Conservation (phyloP, 2,329 filamentous ascomycete genomes). For the Lecanicillium sp. region DNA sequence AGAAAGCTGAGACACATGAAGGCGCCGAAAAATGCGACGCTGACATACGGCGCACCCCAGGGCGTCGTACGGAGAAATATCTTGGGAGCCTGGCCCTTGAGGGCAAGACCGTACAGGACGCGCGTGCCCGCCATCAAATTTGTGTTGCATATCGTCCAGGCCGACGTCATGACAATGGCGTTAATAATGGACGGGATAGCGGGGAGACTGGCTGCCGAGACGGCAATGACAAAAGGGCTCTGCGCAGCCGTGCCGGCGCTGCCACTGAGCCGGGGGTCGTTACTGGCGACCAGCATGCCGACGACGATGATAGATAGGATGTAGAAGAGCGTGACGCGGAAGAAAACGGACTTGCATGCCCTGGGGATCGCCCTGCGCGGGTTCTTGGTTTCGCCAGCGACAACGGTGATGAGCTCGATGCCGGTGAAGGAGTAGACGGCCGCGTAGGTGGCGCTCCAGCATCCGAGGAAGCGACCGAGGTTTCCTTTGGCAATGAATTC, state of each 20-base stretch:
- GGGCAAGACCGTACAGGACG: too few relatives aligned
- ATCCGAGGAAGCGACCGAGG: conserved; percentile 33
- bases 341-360: conserved; percentile 16
- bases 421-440: conserved; percentile 33
- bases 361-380: conserved; percentile 27
- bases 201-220: conserved; percentile 58
- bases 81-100: conserved; percentile 51
- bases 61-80: conserved; percentile 54
- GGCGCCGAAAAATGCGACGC: conserved; percentile 44
- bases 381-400: conserved; percentile 37
- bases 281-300: conserved; percentile 58
- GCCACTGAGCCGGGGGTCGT: conserved; percentile 46
- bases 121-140: conserved; percentile 54
- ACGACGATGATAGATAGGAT: conserved; percentile 66
- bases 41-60: conserved; percentile 56
- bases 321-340: conserved; percentile 48
- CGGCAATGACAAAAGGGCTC: conserved; percentile 67
- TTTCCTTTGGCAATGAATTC: too few relatives aligned
- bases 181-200: conserved; percentile 69
- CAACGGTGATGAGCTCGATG: conserved; percentile 20
- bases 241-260: conserved; percentile 41
- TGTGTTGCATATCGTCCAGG: conserved; percentile 63
- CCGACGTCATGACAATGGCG: conserved; percentile 66
- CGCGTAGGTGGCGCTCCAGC: conserved; percentile 33
- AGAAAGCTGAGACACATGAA: conserved; percentile 55